Base-by-base conservation (phyloP, 306 rosid species). In the Trifolium pratense region DNA sequence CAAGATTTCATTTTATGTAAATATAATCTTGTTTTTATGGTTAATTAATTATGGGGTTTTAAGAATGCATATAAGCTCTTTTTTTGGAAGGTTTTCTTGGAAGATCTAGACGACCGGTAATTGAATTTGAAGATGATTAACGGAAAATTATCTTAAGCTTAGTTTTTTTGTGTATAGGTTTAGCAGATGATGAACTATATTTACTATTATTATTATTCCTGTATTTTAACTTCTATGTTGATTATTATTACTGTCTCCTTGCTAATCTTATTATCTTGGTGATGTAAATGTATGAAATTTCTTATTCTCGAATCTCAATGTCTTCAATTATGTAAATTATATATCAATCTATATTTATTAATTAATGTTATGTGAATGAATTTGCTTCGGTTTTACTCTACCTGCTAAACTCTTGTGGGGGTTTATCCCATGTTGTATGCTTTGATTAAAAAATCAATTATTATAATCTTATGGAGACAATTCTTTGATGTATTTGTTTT, bases 241-340 rank as follows among this genome's bases (percentile, higher is more conserved):
- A 51, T 51, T 62, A 26, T 76, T 68, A 23, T 58, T 58, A 52
- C 4, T 25, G 61, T 72, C 56, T 36, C 13, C 71, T 58, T 25
- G 34, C 82, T 62, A n/a, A 66, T 75, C 63, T 42, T 42, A 71
- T 42, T 42, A 71, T 70, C 48, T 57, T 11, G 49, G 61, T 75
- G 23, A 46, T 87, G 95, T 87, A 83, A 52, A 85, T 67, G 16
- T 48, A 48, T 72, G 0, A 56, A 57, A 23, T 74, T 76, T 56
- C 61, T 66, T 56, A 56, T 56, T 20, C 14, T 71, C 61, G 20
- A 68, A 51, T 5, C 49, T 66, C 20, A 23, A 12, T 14, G 31
- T 18, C 52, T 20, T 63, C 16, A 9, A 7, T 55, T 29, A 25
- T 20, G 21, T 51, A 68, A 20, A 79, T 20, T 17, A 42, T 16